Percentiles rank a stretch among this genome's conserved stretches.
Evolutionary conservation across 176 grass and related monocot species (phyloP).

Genomic region (Areca catechu): DNA sequence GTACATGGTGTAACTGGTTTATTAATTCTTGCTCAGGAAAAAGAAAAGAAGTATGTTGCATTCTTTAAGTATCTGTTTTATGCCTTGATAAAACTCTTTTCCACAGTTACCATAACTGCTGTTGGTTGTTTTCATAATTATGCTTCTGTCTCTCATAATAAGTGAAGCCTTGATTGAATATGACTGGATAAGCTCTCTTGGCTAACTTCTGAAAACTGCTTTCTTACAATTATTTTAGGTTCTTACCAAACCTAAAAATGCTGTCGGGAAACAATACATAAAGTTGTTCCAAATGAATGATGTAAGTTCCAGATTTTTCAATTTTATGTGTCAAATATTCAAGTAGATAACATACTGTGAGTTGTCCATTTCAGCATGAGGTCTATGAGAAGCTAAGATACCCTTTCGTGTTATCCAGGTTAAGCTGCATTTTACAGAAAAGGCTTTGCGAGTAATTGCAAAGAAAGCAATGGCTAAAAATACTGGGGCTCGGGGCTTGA

Average conservation of each 20-base stretch:
- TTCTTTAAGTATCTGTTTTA: neutral
- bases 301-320: slow-evolving; percentile 21
- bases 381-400: neutral
- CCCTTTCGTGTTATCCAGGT: slow-evolving; percentile 28
- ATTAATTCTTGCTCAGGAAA: no score
- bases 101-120: no score
- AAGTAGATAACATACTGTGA: no score
- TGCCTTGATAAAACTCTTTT: no score
- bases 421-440: slow-evolving; percentile 55
- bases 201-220: slow-evolving; percentile 1
- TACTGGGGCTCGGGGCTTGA: slow-evolving; percentile 55
- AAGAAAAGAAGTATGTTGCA: no score
- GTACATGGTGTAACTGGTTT: no score
- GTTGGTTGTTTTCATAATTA: no score
- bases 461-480: slow-evolving; percentile 57
- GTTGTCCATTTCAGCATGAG: neutral
- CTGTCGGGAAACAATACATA: slow-evolving; percentile 49
- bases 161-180: no score
- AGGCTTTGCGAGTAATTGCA: slow-evolving; percentile 49
- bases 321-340: no score
- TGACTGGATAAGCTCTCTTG: no score
- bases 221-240: slow-evolving; percentile 28
- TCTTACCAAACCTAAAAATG: slow-evolving; percentile 60
- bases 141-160: no score
- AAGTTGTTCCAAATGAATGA: slow-evolving; percentile 77